phyloP scores from a whole-genome alignment of 805 yeast genomes.

The Starmerella potacharoeniae region DNA sequence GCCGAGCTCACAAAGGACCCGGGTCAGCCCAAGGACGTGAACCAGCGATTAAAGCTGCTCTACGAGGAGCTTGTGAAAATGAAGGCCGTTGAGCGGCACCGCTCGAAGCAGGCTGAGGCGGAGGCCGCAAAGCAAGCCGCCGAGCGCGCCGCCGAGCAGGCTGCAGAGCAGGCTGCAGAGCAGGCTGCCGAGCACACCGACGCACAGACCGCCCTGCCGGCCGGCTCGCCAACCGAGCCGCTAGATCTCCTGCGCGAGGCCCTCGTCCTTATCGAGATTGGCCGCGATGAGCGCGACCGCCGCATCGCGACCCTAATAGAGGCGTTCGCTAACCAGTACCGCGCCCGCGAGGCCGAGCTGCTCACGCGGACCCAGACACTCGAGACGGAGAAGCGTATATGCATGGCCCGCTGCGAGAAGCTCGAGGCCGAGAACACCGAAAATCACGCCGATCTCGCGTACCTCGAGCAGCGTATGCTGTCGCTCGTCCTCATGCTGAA shows the following conservation, averaged over 20 bases:
- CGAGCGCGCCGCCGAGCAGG: no score
- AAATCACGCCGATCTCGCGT: constrained; percentile 6
- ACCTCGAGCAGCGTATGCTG: constrained; percentile 16
- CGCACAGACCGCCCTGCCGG: no score
- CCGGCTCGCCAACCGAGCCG: constrained; percentile 1
- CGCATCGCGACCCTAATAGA: constrained; percentile 8
- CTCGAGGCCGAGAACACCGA: constrained; percentile 7
- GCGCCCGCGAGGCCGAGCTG: constrained; percentile 16
- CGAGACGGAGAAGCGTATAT: constrained; percentile 10
- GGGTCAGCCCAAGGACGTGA: constrained; percentile 1
- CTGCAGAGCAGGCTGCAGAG: no score
- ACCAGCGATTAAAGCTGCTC: constrained; percentile 2
- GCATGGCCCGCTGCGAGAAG: constrained; percentile 15
- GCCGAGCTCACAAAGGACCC: not conserved
- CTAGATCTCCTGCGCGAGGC: constrained; percentile 4
- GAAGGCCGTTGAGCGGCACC: constrained; percentile 2
- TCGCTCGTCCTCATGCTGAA: constrained; percentile 17
- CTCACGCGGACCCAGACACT: constrained; percentile 5
- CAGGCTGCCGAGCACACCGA: no score
- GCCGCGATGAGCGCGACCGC: constrained; percentile 4
- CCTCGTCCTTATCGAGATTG: constrained; percentile 6
- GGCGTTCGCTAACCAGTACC: constrained; percentile 14
- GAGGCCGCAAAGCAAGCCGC: no score
- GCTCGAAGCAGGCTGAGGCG: not conserved
- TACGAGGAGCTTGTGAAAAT: constrained; percentile 6